Base-by-base conservation (phyloP, 495 filamentous ascomycete species). In the Talaromyces adpressus region DNA sequence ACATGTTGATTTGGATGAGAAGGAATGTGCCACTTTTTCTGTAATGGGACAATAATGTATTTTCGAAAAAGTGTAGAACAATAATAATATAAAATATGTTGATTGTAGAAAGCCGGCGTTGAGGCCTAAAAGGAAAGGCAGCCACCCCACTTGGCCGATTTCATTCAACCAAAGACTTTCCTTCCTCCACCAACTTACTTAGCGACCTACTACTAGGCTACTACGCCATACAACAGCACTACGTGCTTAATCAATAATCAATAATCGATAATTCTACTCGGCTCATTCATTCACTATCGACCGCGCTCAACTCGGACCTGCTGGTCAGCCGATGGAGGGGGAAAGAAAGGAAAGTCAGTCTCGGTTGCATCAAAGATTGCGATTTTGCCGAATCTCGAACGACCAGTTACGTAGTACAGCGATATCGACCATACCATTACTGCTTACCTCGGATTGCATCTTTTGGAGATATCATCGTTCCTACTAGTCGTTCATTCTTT, bases 301-400 rank as follows among this genome's bases (percentile, higher is more conserved):
- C 30, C 30, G 27, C 36, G 22, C 30, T 58, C 56, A 58, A 58
- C 56, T 58, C 56, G 56, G 56, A 58, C 56, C 30, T 58, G 56
- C 56, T 58, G 56, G 56, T 58, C 56, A 58, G 56, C 56, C 56
- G 56, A 58, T 58, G 56, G 29, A 58, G 27, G 23, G 56, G 16
- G 29, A 2, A 29, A 23, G 27, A 56, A 25, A 29, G 30, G 27
- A 27, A 29, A 56, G 27, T 11, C 18, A n/a, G 3, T 27, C 27
- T 58, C 36, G n/a, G 29, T 36, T 58, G 56, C 56, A 58, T 36
- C 56, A 58, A 56, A 56, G 27, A 29, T 25, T 56, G 45, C 11
- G 23, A 56, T 56, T 56, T 29, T 56, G 52, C 52, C 52, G 52
- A n/a, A 56, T 56, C 52, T 56, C 56, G 56, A 54, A 54, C 36